A percentile compares a stretch with the other conserved stretches of the same genome.
Evolutionary conservation across 352 stramenopile species (phyloP).

Genomic region (Phytophthora colocasiae): DNA sequence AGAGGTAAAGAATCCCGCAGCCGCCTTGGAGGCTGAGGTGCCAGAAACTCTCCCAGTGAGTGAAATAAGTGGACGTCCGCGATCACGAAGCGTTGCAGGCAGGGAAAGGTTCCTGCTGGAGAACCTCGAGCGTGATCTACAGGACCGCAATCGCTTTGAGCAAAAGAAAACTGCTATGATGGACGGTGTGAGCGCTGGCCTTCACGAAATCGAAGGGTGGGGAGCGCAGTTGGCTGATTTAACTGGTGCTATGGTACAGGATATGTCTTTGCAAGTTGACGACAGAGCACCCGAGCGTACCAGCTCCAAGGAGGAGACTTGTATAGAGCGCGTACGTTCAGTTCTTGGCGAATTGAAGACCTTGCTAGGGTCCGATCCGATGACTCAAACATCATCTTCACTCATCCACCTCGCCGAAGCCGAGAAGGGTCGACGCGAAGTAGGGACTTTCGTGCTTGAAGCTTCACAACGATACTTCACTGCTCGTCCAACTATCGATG

Average conservation of each 20-base stretch:
- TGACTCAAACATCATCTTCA: slow-evolving; percentile 57
- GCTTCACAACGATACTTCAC: slow-evolving; percentile 46
- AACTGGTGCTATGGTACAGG: slow-evolving; percentile 38
- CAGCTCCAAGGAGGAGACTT: slow-evolving; percentile 21
- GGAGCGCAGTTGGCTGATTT: slow-evolving; percentile 34
- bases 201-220: slow-evolving; percentile 57
- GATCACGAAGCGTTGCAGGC: slow-evolving; percentile 32
- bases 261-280: slow-evolving; percentile 38
- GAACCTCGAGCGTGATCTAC: slow-evolving; percentile 51
- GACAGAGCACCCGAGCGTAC: slow-evolving; percentile 22
- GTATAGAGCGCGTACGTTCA: slow-evolving; percentile 35
- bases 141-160: slow-evolving; percentile 36
- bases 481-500: background rate
- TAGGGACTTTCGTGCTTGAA: slow-evolving; percentile 57
- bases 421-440: slow-evolving; percentile 63
- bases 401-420: slow-evolving; percentile 53
- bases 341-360: slow-evolving; percentile 49
- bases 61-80: slow-evolving; percentile 27
- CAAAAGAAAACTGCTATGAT: slow-evolving; percentile 33
- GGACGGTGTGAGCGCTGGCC: slow-evolving; percentile 21
- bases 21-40: background rate
- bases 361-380: slow-evolving; percentile 50
- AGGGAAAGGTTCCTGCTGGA: slow-evolving; percentile 51
- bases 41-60: slow-evolving; percentile 22
- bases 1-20: background rate